Base-by-base conservation (phyloP, 1,139 yeast species). In the Schwanniomyces etchellsii region DNA sequence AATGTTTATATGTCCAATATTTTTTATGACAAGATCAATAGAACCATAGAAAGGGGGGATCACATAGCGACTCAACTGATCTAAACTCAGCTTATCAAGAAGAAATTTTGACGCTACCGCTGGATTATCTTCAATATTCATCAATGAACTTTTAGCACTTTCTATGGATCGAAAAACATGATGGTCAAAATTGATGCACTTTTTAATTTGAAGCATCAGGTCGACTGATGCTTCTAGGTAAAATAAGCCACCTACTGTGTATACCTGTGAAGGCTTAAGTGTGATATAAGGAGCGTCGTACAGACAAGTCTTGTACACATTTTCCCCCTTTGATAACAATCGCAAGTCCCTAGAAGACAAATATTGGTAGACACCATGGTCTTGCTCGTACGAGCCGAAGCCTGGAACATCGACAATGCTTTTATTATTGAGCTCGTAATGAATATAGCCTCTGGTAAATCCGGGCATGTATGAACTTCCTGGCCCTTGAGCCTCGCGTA, bases 11-110 rank as follows among this genome's bases (percentile, higher is more conserved):
- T 72, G 76, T 0, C 95, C 95, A 11, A 81, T 48, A 32, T 81
- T 81, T 29, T 78, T 74, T 10, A 86, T 45, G 0, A 84, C 84
- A 16, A 85, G 46, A 43, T 83, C 91, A 13, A 81, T 61, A 2
- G 76, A 58, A 0, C 89, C 93, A 31, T 57, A 59, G 41, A 80
- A 80, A n/a, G 84, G 83, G 0, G 89, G 88, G 4, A 81, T 58
- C 3, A 71, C 59, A 37, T 61, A 76, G 32, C 75, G 56, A 2
- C 52, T 60, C 40, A 69, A 48, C 2, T 52, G 44, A 11, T 49
- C 45, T 1, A 66, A 55, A 33, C 55, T 55, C 12, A 48, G 45
- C 6, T 44, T 45, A n/a, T 49, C 44, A 1, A 64, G 50, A 32
- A 59, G 55, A 33, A 72, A 60, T 14, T 51, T 44, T 18, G 55